Base-by-base conservation (phyloP, 768 basidiomycete genomes). In the Rubroboletus satanas region DNA sequence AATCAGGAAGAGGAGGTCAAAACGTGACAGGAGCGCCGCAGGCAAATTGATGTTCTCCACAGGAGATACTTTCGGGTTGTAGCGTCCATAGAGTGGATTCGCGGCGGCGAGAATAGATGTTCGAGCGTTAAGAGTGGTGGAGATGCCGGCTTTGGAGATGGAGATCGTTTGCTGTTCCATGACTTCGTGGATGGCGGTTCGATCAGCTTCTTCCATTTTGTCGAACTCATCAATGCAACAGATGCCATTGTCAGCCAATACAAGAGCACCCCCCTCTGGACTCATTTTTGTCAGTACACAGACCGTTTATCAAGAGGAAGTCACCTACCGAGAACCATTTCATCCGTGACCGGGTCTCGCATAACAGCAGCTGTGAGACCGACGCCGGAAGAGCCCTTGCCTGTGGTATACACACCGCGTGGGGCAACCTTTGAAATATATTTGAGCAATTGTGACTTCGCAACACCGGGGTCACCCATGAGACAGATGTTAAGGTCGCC, bases 151-250 rank as follows among this genome's bases (percentile, higher is more conserved):
- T 73, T 98, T 99, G 41, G 97, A 97, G 59, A 99, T 99, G 3
- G 96, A 98, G 53, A 99, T 98, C 0, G 97, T 99, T 74, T 99
- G 97, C 71, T 98, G 97, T 74, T 98, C 96, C 97, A 99, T 99
- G 56, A 99, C 97, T 80, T 99, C 97, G 75, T 99, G 97, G 58
- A 99, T 98, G 14, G 97, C 93, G 2, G 97, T 98, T 62, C 97
- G 80, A 71, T 98, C 97, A 0, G 92, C 72, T 74, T 99, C 97
- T 62, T 98, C 97, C 97, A 99, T 99, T 72, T 99, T 98, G 77
- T 99, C 97, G 67, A 99, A 99, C 69, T 99, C 97, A 62, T 99
- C 97, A 59, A 99, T 99, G 72, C 96, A 98, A 76, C 95, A 98
- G 66, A 99, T 99, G 29, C 97, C 97, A 61, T 99, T 99, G 72